phyloP scores from a whole-genome alignment of 495 filamentous ascomycete genomes.

The Lasiosphaeriaceae sp. region DNA sequence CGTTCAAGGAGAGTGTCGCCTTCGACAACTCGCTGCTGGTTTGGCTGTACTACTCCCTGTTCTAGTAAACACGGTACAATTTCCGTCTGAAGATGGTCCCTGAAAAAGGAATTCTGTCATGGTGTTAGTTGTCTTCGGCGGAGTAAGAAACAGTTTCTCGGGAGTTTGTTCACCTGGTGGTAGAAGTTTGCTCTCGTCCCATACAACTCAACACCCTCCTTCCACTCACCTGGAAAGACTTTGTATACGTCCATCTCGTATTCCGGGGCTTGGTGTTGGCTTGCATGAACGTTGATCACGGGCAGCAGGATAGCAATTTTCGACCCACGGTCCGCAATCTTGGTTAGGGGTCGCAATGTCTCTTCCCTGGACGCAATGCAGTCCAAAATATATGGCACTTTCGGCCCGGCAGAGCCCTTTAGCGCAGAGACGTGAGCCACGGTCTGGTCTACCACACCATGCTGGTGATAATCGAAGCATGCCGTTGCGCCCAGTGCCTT shows the following conservation, averaged over 20 bases:
- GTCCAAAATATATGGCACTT: slow-evolving; percentile 45
- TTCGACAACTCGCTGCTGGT: slow-evolving; percentile 43
- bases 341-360: slow-evolving; percentile 37
- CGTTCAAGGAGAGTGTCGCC: slow-evolving; percentile 46
- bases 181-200: slow-evolving; percentile 50
- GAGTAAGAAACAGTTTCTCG: neutral
- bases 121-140: neutral
- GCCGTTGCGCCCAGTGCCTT: slow-evolving; percentile 37
- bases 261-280: slow-evolving; percentile 26
- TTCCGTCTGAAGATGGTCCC: slow-evolving; percentile 40
- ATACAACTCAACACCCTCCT: slow-evolving; percentile 42
- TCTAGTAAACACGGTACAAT: slow-evolving; percentile 48
- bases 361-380: slow-evolving; percentile 48
- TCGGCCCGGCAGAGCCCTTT: slow-evolving; percentile 5
- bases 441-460: slow-evolving; percentile 34
- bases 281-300: slow-evolving; percentile 44
- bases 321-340: slow-evolving; percentile 39
- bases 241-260: slow-evolving; percentile 41
- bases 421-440: slow-evolving; percentile 11
- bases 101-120: slow-evolving; percentile 47
- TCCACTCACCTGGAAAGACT: slow-evolving; percentile 34
- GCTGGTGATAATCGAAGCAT: slow-evolving; percentile 45
- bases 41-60: slow-evolving; percentile 42
- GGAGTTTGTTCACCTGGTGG: slow-evolving; percentile 30
- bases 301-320: slow-evolving; percentile 51